Evolutionary conservation across 129 eudicot species (phyloP).

Genomic region (Arctium minus): DNA sequence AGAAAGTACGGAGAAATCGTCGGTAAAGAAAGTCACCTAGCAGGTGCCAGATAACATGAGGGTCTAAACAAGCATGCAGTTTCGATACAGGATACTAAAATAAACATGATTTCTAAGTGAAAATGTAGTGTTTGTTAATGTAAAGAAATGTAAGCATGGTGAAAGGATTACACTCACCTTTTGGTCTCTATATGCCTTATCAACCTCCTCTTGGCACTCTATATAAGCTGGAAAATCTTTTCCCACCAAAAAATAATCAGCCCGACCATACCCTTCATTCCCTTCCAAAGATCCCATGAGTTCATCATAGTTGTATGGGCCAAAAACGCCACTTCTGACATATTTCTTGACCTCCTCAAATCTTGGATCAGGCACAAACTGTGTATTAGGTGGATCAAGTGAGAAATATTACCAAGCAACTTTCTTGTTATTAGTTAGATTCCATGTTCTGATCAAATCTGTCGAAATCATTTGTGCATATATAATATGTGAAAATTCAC

Average conservation of each 20-base stretch:
- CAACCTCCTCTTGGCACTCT: constrained; percentile 68
- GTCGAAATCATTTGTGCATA: neutral
- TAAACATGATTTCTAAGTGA: neutral
- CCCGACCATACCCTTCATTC: constrained; percentile 74
- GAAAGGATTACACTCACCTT: constrained; percentile 28
- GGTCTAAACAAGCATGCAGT: neutral
- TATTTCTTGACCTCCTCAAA: constrained; percentile 60
- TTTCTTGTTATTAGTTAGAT: neutral
- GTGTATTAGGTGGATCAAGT: constrained; percentile 12
- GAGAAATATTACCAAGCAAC: neutral
- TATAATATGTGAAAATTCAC: neutral
- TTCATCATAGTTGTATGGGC: constrained; percentile 47
- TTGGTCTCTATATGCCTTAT: constrained; percentile 62
- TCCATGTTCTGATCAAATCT: neutral
- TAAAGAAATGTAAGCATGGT: neutral
- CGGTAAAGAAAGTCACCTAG: too few species aligned
- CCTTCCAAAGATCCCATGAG: constrained; percentile 81
- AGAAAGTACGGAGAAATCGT: too few species aligned
- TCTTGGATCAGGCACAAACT: constrained; percentile 71
- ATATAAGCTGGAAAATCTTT: constrained; percentile 71
- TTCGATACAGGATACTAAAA: neutral
- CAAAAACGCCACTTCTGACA: constrained; percentile 66
- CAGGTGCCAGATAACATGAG: too few species aligned
- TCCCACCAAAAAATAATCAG: constrained; percentile 74
- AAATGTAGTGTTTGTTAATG: neutral